Evolutionary conservation across 2,329 filamentous ascomycete species (phyloP).

Genomic region (Orbilia javanica): DNA sequence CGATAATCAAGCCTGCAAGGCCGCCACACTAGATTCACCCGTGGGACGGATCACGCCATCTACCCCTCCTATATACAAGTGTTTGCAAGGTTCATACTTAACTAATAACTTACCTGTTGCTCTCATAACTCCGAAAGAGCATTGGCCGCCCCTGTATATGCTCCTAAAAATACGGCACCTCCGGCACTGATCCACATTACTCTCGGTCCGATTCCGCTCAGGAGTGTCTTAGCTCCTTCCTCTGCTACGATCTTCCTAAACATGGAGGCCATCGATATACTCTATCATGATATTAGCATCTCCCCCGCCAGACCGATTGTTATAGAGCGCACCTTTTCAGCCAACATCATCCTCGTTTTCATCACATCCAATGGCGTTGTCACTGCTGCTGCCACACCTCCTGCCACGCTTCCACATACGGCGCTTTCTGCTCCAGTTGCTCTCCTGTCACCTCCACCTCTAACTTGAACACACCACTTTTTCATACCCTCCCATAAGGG

Average conservation of each 20-base stretch:
- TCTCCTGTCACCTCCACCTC: constrained; percentile 65
- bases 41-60: constrained; percentile 19
- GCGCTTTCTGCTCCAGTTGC: constrained; percentile 83
- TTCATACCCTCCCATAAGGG: constrained; percentile 97
- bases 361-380: constrained; percentile 96
- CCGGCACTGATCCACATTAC: constrained; percentile 96
- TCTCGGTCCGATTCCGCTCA: constrained; percentile 76
- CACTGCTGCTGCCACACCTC: constrained; percentile 84
- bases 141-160: constrained; percentile 58
- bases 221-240: constrained; percentile 68
- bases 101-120: not conserved
- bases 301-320: not conserved
- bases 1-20: not conserved
- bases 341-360: constrained; percentile 96
- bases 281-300: constrained; percentile 37
- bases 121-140: constrained; percentile 47
- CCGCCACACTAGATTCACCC: constrained; percentile 16
- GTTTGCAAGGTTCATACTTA: constrained; percentile 16
- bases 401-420: constrained; percentile 84
- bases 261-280: constrained; percentile 54
- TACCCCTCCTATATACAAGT: constrained; percentile 26
- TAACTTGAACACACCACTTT: constrained; percentile 71
- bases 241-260: constrained; percentile 62
- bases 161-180: constrained; percentile 90
- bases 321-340: constrained; percentile 76